Evolutionary conservation across 2,329 filamentous ascomycete genomes (phyloP).

Genomic region (Ophiosphaerella korrae): DNA sequence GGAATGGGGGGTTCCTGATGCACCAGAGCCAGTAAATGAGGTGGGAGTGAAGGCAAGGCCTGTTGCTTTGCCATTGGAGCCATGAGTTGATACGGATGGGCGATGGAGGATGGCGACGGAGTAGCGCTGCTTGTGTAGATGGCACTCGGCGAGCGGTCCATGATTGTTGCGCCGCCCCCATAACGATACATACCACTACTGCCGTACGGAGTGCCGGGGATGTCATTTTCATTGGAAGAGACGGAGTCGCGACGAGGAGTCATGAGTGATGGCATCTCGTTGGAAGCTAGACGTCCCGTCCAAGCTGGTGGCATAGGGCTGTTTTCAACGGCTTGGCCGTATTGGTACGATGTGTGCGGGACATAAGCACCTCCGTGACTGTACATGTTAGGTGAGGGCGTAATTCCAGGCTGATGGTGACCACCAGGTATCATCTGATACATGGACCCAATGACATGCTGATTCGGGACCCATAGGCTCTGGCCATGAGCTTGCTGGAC

Average conservation of each 20-base stretch:
- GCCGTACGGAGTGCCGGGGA: constrained; percentile 55
- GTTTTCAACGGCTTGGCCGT: constrained; percentile 51
- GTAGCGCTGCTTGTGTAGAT: constrained; percentile 56
- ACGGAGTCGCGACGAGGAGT: constrained; percentile 58
- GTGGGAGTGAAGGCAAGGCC: constrained; percentile 48
- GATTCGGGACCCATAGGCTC: constrained; percentile 46
- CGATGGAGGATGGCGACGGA: constrained; percentile 56
- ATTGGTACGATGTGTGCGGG: constrained; percentile 51
- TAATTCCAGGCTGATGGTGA: constrained; percentile 39
- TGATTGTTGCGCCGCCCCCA: constrained; percentile 52
- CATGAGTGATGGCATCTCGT: constrained; percentile 56
- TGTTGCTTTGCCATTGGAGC: constrained; percentile 46
- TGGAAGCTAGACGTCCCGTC: constrained; percentile 53
- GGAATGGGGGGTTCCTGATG: constrained; percentile 82
- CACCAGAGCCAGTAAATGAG: constrained; percentile 53
- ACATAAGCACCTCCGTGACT: constrained; percentile 52
- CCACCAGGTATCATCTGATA: constrained; percentile 41
- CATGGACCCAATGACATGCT: constrained; percentile 41
- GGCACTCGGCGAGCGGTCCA: constrained; percentile 56
- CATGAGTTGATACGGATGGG: constrained; percentile 51
- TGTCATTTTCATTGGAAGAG: constrained; percentile 59
- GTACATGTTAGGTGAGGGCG: constrained; percentile 51
- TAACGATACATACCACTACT: constrained; percentile 53
- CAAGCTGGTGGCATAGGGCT: constrained; percentile 54
- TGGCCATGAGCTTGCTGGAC: constrained; percentile 44